phyloP scores from a whole-genome alignment of 805 yeast genomes.

The Lipomyces orientalis region DNA sequence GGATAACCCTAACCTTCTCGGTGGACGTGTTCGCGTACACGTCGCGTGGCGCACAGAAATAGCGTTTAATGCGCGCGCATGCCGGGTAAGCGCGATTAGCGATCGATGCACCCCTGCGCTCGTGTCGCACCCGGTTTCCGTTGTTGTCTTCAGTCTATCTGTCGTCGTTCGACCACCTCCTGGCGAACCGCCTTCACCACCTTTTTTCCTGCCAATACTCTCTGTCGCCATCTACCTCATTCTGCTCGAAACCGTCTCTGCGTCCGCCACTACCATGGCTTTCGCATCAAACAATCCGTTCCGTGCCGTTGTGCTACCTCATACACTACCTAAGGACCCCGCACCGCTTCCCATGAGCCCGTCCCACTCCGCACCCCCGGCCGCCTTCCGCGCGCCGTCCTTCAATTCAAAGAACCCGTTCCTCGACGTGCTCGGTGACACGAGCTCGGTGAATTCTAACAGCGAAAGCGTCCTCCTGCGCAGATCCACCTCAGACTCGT shows the following conservation, averaged over 20 bases:
- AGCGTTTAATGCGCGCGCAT: not conserved
- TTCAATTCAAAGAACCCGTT: slow-evolving; percentile 28
- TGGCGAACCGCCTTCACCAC: not conserved
- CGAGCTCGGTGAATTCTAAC: not conserved
- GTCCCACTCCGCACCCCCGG: slow-evolving; percentile 28
- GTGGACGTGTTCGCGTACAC: too few species aligned
- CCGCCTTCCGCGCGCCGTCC: slow-evolving; percentile 17
- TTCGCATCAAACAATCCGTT: slow-evolving; percentile 37
- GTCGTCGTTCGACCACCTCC: not conserved
- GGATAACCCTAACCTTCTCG: too few species aligned
- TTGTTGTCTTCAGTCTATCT: not conserved
- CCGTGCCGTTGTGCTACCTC: slow-evolving; percentile 27
- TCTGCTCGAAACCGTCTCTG: not conserved
- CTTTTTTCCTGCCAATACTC: not conserved
- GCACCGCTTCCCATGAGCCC: slow-evolving; percentile 23
- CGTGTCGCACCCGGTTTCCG: not conserved
- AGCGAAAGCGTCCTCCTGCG: not conserved
- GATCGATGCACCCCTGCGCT: not conserved
- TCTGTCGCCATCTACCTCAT: not conserved
- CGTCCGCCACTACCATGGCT: slow-evolving; percentile 15
- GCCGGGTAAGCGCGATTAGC: not conserved
- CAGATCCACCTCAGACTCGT: slow-evolving; percentile 14
- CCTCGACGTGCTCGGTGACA: slow-evolving; percentile 20
- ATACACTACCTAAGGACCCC: slow-evolving; percentile 12
- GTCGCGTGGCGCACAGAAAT: not conserved